Evolutionary conservation across 1,284 basidiomycete species (phyloP).

Genomic region (Ceratobasidium sp.): DNA sequence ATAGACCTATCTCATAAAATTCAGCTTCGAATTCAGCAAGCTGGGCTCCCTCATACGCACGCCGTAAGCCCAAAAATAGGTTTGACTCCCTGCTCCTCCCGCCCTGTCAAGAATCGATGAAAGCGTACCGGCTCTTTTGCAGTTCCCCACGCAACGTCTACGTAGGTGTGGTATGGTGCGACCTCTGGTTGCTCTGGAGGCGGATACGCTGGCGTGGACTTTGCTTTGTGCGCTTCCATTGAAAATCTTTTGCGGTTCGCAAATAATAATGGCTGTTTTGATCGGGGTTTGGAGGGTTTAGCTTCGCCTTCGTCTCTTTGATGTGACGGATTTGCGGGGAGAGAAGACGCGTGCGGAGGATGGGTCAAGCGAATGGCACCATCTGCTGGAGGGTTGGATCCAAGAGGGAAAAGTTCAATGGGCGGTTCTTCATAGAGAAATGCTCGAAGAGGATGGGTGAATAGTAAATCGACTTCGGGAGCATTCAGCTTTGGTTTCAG

Average conservation of each 20-base stretch:
- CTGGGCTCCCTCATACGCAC: constrained; percentile 56
- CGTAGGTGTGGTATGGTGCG: constrained; percentile 65
- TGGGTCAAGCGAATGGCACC: constrained; percentile 26
- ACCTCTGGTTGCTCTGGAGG: constrained; percentile 36
- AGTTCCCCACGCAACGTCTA: constrained; percentile 59
- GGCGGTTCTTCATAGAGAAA: constrained; percentile 65
- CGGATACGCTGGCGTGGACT: constrained; percentile 8
- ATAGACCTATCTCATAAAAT: constrained; percentile 62
- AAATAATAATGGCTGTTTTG: constrained; percentile 26
- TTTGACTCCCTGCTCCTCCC: constrained; percentile 80
- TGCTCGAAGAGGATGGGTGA: constrained; percentile 79
- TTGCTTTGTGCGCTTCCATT: constrained; percentile 15
- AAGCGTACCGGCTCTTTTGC: constrained; percentile 59
- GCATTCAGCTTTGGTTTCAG: constrained; percentile 77
- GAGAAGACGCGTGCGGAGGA: constrained; percentile 20
- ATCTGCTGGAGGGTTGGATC: constrained; percentile 45
- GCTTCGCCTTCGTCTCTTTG: constrained; percentile 41
- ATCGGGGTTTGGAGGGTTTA: constrained; percentile 52
- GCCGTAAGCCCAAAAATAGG: constrained; percentile 84
- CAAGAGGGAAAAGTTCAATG: constrained; percentile 64
- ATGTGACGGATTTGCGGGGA: neutral
- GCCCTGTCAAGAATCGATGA: constrained; percentile 81
- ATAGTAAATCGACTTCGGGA: constrained; percentile 77
- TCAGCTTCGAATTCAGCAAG: neutral
- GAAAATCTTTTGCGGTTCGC: neutral